phyloP scores from a whole-genome alignment of 768 basidiomycete genomes.

The Kwoniella sp. region DNA sequence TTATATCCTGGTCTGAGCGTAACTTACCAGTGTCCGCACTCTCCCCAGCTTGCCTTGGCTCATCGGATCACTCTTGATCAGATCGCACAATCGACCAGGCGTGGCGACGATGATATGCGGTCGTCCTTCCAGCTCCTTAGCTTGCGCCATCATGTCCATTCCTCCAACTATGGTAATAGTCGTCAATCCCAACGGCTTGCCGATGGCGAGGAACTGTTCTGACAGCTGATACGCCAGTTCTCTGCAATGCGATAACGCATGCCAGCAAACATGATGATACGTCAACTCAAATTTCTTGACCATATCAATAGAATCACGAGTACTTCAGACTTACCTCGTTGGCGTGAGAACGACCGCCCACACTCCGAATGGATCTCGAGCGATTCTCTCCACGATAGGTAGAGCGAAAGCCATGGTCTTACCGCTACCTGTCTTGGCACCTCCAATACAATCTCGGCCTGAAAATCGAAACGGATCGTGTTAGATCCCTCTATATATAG shows the following conservation, averaged over 20 bases:
- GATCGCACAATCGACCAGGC: constrained; percentile 91
- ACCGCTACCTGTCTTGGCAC: constrained; percentile 96
- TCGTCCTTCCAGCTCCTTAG: constrained; percentile 76
- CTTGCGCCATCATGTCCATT: constrained; percentile 97
- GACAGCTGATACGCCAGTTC: constrained; percentile 97
- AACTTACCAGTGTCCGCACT: constrained; percentile 77
- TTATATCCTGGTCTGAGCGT: too few species aligned
- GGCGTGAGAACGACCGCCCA: constrained; percentile 92
- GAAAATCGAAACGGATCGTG: too few species aligned
- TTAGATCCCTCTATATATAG: too few species aligned
- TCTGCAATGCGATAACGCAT: constrained; percentile 61
- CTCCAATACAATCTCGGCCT: constrained; percentile 96
- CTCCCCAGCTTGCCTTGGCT: constrained; percentile 74
- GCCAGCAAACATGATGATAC: constrained; percentile 1
- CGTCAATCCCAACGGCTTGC: constrained; percentile 74
- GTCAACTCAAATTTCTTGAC: neutral
- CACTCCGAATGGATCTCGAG: constrained; percentile 88
- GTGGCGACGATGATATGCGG: constrained; percentile 96
- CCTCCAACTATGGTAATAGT: constrained; percentile 93
- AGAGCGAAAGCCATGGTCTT: constrained; percentile 97
- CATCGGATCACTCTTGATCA: constrained; percentile 69
- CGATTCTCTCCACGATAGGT: constrained; percentile 86
- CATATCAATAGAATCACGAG: too few species aligned
- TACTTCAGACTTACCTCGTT: constrained; percentile 67
- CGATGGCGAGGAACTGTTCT: constrained; percentile 92